These are phyloP conservation scores for Penicillium bialowiezense DNA, from an alignment of 495 filamentous ascomycete genomes.

Conservation along the genomic window DNA sequence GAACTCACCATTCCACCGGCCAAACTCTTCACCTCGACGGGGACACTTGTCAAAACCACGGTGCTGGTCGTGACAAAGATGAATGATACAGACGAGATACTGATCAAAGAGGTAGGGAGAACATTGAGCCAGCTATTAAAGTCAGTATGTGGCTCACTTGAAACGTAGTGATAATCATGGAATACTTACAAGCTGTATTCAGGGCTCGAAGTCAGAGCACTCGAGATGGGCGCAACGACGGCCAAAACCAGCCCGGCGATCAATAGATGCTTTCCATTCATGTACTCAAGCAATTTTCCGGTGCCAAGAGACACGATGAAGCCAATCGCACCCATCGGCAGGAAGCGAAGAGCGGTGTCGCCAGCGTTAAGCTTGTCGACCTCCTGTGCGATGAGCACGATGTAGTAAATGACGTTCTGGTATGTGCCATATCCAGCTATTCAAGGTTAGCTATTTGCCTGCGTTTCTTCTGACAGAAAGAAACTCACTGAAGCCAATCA, in stretches of 20 bases:
- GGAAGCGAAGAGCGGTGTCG: constrained; percentile 33
- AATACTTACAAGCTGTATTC: constrained; percentile 29
- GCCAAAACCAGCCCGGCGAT: constrained; percentile 27
- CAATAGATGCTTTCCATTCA: constrained; percentile 37
- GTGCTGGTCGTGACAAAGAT: constrained; percentile 40
- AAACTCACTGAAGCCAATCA: constrained; percentile 37
- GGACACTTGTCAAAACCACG: constrained; percentile 33
- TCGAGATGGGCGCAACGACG: constrained; percentile 32
- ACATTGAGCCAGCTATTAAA: constrained; percentile 32
- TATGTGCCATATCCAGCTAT: constrained; percentile 38
- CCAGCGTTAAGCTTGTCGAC: constrained; percentile 31
- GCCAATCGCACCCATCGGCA: constrained; percentile 36
- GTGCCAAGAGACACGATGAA: constrained; percentile 36
- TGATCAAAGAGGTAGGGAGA: constrained; percentile 33
- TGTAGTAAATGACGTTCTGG: constrained; percentile 39
- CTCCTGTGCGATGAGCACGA: constrained; percentile 36
- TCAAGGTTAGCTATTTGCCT: constrained; percentile 9
- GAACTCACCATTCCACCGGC: constrained; percentile 34
- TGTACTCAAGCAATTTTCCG: constrained; percentile 32
- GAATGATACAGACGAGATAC: constrained; percentile 37
- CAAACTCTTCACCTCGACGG: constrained; percentile 31
- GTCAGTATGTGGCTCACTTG: too few relatives aligned
- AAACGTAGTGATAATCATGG: too few relatives aligned
- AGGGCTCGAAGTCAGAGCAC: constrained; percentile 25
- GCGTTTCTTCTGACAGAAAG: neutral